Base-by-base conservation (phyloP, 2,329 filamentous ascomycete species). In the Nothopassalora personata region DNA sequence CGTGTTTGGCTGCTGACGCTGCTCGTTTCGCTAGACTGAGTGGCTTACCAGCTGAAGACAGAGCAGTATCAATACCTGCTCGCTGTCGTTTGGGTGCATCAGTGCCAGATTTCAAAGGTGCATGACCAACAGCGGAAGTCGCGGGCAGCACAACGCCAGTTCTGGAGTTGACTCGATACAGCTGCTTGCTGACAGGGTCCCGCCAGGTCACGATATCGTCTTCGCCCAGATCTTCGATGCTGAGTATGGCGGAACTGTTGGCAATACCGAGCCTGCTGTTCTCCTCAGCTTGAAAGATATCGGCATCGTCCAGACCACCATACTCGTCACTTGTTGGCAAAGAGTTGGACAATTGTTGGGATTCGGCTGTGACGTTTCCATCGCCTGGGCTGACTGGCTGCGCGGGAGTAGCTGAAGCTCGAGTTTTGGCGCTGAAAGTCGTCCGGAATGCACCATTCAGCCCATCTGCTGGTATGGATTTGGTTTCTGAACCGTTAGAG, bases 111-210 rank as follows among this genome's bases (percentile, higher is more conserved):
- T 9, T 18, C 19, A 27, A 49, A 11, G 9, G 8, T 28, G 18
- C 4, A 9, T 49, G 11, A 18, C 15, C 46, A 28, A 10, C 5
- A 28, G 46, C 46, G 9, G 19, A 5, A 9, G 10, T 18, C 10
- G 49, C 30, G 4, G 62, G 64, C 36, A 68, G 49, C 0, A 76
- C 70, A 18, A 74, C 72, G 1, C 85, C 86, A 9, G 84, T 87
- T 19, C 81, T 77, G 5, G 76, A 67, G 62, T 86, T 82, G n/a
- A 88, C 70, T 1, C 75, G 57, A 49, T 78, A 79, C 1, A 64
- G 75, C 59, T 80, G 73, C 62, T 80, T 81, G 0, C 83, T 88
- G 8, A 73, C 67, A 0, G 86, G 86, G 65, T 91, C 83, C 1
- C 75, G 77, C 88, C 88, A 91, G 15, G 73, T 60, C 0, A 84